A percentile compares a stretch with the other conserved stretches of the same genome.
Evolutionary conservation across 2,329 filamentous ascomycete genomes (phyloP).

Genomic region (Chrysoporthe deuterocubensis): DNA sequence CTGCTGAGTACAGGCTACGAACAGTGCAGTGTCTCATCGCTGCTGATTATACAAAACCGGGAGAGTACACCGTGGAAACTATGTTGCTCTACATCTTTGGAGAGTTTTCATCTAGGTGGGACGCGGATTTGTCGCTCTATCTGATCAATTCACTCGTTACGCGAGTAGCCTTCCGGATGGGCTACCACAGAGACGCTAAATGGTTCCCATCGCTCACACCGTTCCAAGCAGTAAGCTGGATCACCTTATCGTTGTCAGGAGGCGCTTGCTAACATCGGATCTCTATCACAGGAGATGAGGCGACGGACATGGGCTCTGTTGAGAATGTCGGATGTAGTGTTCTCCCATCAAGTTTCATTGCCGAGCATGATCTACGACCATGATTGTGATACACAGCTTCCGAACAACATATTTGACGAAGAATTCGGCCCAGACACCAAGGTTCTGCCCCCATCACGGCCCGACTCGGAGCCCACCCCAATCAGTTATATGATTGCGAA

Average conservation of each 20-base stretch:
- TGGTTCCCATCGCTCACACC: conserved; percentile 74
- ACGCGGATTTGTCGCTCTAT: conserved; percentile 72
- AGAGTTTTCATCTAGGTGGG: conserved; percentile 73
- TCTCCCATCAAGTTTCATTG: conserved; percentile 74
- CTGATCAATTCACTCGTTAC: conserved; percentile 60
- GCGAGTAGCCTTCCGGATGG: conserved; percentile 68
- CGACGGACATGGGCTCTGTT: conserved; percentile 71
- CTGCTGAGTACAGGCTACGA: conserved; percentile 67
- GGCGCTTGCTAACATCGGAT: neutral
- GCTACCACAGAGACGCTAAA: conserved; percentile 77
- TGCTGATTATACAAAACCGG: conserved; percentile 77
- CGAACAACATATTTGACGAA: conserved; percentile 80
- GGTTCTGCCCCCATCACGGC: conserved; percentile 67
- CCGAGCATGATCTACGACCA: conserved; percentile 73
- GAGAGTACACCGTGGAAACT: conserved; percentile 77
- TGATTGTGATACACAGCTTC: conserved; percentile 75
- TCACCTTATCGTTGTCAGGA: neutral
- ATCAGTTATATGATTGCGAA: conserved; percentile 81
- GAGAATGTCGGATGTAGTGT: conserved; percentile 73
- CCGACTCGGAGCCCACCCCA: conserved; percentile 72
- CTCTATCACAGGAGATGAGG: conserved; percentile 64
- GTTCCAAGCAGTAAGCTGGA: conserved; percentile 67
- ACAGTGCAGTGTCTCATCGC: conserved; percentile 79
- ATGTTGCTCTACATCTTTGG: conserved; percentile 76
- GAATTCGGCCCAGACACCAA: conserved; percentile 74